Percentiles rank a stretch among this genome's conserved stretches.
phyloP scores from a whole-genome alignment of 2,329 filamentous ascomycete species.

The Nannizzia gypsea region DNA sequence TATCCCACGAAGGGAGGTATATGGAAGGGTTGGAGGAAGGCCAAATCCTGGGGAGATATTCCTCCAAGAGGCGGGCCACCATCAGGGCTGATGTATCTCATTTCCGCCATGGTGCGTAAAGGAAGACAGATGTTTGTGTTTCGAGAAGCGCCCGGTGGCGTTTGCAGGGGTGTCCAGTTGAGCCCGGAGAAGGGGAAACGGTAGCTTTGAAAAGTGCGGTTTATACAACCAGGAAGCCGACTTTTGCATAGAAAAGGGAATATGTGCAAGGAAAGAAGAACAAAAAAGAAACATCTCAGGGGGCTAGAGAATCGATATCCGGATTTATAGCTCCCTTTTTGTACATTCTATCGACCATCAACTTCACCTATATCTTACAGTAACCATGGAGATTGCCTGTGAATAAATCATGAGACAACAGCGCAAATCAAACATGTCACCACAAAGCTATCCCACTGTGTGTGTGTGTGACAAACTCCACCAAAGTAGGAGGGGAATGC shows the following conservation, averaged over 20 bases:
- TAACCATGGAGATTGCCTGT: neutral
- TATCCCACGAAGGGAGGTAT: neutral
- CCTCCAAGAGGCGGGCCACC: constrained; percentile 25
- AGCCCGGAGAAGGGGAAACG: neutral
- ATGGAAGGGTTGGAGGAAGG: neutral
- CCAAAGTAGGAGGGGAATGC: neutral
- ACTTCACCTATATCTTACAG: constrained; percentile 4
- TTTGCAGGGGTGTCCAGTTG: neutral
- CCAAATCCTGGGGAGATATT: constrained; percentile 17
- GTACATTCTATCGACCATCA: neutral
- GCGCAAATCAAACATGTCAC: constrained; percentile 1
- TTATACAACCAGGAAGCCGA: neutral
- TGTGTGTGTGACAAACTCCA: constrained; percentile 1
- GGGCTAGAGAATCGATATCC: neutral
- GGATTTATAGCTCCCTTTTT: neutral
- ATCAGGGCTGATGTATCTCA: constrained; percentile 21
- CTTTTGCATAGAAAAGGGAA: neutral
- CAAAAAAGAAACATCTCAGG: neutral
- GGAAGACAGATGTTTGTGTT: neutral
- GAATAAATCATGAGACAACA: constrained; percentile 4
- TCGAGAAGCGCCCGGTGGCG: neutral
- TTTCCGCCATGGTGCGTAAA: constrained; percentile 10
- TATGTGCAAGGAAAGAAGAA: neutral
- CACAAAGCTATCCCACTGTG: constrained; percentile 1
- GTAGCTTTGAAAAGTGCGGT: neutral